Conservation (phyloP, 805 yeast species). For the Wickerhamomyces tratensis region DNA sequence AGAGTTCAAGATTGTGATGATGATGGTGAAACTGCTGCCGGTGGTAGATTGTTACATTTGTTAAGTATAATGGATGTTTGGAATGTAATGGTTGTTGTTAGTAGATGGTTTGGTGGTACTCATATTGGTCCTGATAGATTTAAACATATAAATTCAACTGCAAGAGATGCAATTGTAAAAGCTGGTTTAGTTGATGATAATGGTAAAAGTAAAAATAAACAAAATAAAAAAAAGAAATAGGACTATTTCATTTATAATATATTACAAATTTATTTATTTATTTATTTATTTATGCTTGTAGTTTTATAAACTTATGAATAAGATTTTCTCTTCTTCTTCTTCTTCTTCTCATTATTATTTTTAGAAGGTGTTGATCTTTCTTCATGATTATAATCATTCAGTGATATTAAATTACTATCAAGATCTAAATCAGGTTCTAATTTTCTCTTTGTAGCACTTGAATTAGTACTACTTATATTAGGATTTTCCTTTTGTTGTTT, state of each 20-base stretch:
- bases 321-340: slow-evolving; percentile 11
- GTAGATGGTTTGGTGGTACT: slow-evolving; percentile 89
- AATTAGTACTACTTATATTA: slow-evolving; percentile 2
- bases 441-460: slow-evolving; percentile 11
- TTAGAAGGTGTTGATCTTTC: too few species aligned
- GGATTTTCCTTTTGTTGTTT: not conserved
- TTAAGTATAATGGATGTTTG: slow-evolving; percentile 70
- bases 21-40: slow-evolving; percentile 97
- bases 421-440: not conserved
- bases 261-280: not conserved
- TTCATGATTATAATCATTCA: too few species aligned
- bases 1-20: slow-evolving; percentile 84
- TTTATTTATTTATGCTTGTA: not conserved
- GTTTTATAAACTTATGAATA: slow-evolving; percentile 1
- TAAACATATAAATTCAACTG: slow-evolving; percentile 83
- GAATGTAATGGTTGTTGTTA: slow-evolving; percentile 75
- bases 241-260: not conserved
- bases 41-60: slow-evolving; percentile 74
- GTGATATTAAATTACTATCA: too few species aligned
- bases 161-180: slow-evolving; percentile 70
- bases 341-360: too few species aligned
- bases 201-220: slow-evolving; percentile 19
- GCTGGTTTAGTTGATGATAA: slow-evolving; percentile 39
- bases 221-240: slow-evolving; percentile 12
- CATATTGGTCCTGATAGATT: slow-evolving; percentile 91